Base-by-base conservation (phyloP, 78 protist genomes). In the Emiliania huxleyi region DNA sequence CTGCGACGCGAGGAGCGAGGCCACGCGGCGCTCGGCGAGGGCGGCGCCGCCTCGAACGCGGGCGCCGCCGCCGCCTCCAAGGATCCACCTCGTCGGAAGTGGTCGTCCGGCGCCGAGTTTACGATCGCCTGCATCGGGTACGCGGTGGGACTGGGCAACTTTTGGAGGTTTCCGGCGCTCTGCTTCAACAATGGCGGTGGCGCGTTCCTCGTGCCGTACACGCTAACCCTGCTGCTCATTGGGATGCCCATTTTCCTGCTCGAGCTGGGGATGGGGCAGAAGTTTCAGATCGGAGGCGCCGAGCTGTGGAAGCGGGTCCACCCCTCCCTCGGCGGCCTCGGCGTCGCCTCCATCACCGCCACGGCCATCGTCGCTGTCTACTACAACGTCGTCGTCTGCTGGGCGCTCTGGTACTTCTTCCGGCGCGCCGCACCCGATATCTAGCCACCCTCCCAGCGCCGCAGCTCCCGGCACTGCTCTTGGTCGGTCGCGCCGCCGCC, bases 121-220 rank as follows among this genome's bases (percentile, higher is more conserved):
- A 69, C 75, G 37, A 26, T 69, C 75, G 33, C 75, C 11, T 26
- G 18, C n/a, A 29, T 88, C 73, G 91, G 91, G 33, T 88, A 46
- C 19, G 91, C 91, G 45, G 49, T 88, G 45, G 91, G 91, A 44
- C 44, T 88, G 42, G 91, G 91, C 84, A 88, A 88, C 77, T 12
- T 88, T 2, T 88, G 91, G 91, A 8, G 91, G 33, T 88, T 88
- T 69, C 91, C 91, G 22, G 1, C 1, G 69, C 91, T 88, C 43
- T 69, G 75, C 44, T 11, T 23, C 19, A 44, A 48, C 43, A 35
- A 88, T 46, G 91, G 91, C n/a, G 91, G 91, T 4, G 91, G 91
- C 73, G 91, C 91, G 18, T 88, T 88, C 91, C 91, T 88, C n/a
- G 73, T 88, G 69, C 91, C 91, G 43, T 88, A 88, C 49, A 3